Evolutionary conservation across 306 rosid genomes (phyloP), one percentile per base, ranked within the genome.

Genomic region (Lupinus albus): DNA sequence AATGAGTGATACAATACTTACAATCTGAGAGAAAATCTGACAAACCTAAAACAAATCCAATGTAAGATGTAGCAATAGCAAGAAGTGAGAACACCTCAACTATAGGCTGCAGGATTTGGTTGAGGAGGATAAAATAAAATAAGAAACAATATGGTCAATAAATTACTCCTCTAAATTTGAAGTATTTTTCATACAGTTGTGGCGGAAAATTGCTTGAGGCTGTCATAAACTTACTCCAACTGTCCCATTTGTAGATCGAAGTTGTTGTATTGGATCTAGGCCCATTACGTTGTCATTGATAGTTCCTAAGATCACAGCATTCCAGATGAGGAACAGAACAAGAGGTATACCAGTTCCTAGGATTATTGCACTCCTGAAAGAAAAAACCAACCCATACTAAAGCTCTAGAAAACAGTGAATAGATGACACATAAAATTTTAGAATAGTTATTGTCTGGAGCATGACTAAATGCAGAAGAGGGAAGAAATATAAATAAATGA

Each of bases 21-120:
- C 95, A 71, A 70, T 88, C 97, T 14, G 89, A 74, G 74, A 88
- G 89, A 73, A 83, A 91, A 76, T 87, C 89, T 2, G 91, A 41
- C 75, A 87, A 82, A 17, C 96, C 96, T 82, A 89, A 74, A 71
- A 84, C 85, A 63, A 89, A 89, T 77, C 96, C 96, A 13, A 87
- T 89, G 83, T 74, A 87, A 3, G 96, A 89, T 58, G 96, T 87
- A 32, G 84, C 84, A 50, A 87, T 83, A 35, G 96, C 96, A 49
- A 87, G 84, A 77, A 89, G 78, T 28, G 96, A 87, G 86, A 89
- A 89, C 30, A 68, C 79, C 55, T 84, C 85, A 66, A 89, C 83
- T 61, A 85, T 76, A 66, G 96, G 96, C 96, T 89, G 89, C 73
- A 89, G 50, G 39, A 82, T 64, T 53, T 48, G n/a, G 50, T 35